Base-by-base conservation (phyloP, 371 early-diverging fungal species). In the Lichtheimia corymbifera region DNA sequence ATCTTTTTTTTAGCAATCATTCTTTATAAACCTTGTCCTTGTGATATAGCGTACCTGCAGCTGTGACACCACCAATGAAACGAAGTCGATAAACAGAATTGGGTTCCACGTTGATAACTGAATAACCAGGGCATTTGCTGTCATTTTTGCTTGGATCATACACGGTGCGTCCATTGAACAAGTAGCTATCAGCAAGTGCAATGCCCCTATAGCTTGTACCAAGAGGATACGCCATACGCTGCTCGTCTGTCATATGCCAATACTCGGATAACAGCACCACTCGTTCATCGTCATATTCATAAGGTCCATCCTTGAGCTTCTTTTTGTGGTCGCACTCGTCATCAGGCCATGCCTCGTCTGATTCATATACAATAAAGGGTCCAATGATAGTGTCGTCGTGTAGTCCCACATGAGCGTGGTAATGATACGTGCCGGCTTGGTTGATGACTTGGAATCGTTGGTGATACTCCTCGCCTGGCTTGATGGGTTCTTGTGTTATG, bases 401-500 rank as follows among this genome's bases (percentile, higher is more conserved):
- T 14, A 72, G 22, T 1, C 71, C 73, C 12, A 73, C 66, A 64
- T 83, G 84, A 1, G 74, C 83, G 65, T 83, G 84, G 47, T 79
- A 81, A 56, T 79, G 84, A 53, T 63, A 84, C 4, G 85, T 86
- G 14, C 86, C 86, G 1, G 72, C 61, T 62, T 80, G 77, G 15
- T 71, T 61, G 20, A 64, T 45, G 5, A 73, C 67, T 15, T 64
- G 65, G 53, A 84, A 84, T 4, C 77, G 68, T 61, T 84, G 78
- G 6, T 76, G 63, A 58, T 70, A 87, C 15, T 66, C 65, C 53
- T 79, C 55, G 6, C 82, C 80, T 0, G 83, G 76, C 0, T 69
- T 67, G 45, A 88, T 84, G 0, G 86, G 76, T 24, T 72, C 63
- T 52, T 86, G 85, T n/a, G 82, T 86, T 54, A 82, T 47, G 15